Evolutionary conservation across 169 alveolate genomes (phyloP).

Genomic region (Eimeria sp.): DNA sequence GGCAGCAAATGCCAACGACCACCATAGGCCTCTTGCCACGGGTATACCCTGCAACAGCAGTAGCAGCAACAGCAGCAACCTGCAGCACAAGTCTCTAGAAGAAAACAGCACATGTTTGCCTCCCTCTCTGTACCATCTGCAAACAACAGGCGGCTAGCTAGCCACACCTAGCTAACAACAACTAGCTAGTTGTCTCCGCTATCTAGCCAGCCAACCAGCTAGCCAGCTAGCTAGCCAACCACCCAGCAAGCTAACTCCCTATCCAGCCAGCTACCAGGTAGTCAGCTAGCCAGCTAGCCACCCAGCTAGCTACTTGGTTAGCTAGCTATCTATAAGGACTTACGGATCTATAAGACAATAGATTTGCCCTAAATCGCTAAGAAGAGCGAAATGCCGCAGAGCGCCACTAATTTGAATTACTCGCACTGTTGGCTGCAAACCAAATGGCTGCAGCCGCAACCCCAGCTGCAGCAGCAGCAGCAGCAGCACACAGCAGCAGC

Average conservation of each 20-base stretch:
- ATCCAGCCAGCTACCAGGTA: background rate
- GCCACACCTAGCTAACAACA: too few relatives aligned
- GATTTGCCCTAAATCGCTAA: background rate
- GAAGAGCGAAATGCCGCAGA: background rate
- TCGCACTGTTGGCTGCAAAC: constrained; percentile 10
- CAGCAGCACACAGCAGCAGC: constrained; percentile 1
- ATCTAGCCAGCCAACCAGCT: constrained; percentile 4
- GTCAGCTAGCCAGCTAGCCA: too few relatives aligned
- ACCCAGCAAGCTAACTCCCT: too few relatives aligned
- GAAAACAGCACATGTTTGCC: too few relatives aligned
- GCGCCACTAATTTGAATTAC: background rate
- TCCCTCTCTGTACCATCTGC: too few relatives aligned
- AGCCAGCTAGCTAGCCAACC: too few relatives aligned
- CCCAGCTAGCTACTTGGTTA: too few relatives aligned
- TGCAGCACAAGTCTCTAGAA: background rate
- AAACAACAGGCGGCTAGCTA: background rate
- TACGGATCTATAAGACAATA: background rate
- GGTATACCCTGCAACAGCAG: constrained; percentile 20
- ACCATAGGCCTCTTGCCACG: constrained; percentile 46
- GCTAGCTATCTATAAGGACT: background rate
- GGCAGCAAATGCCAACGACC: constrained; percentile 44
- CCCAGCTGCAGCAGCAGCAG: background rate
- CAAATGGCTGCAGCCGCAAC: constrained; percentile 30
- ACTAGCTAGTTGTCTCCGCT: background rate
- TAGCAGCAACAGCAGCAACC: constrained; percentile 2